Percentiles rank a stretch among this genome's conserved stretches.
phyloP scores from a whole-genome alignment of 495 filamentous ascomycete genomes.

The Neurospora tetrasperma region DNA sequence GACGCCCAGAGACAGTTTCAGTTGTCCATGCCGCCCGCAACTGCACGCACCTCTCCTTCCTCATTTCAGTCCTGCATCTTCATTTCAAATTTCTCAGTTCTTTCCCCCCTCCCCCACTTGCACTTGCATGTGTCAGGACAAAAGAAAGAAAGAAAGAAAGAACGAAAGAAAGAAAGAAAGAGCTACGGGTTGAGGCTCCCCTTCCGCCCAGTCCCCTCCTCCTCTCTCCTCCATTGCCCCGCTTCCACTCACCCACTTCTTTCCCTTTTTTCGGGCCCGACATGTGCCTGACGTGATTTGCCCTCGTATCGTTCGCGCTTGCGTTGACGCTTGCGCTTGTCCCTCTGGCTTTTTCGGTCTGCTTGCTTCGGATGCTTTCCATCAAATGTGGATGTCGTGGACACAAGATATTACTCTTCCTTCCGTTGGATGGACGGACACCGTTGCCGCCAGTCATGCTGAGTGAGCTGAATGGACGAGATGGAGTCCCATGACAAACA shows the following conservation, averaged over 20 bases:
- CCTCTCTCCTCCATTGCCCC: background rate
- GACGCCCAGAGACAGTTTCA: background rate
- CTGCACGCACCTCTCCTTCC: background rate
- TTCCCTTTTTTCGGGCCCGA: conserved; percentile 4
- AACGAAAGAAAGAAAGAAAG: background rate
- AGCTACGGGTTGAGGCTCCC: background rate
- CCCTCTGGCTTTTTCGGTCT: background rate
- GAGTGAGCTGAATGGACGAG: background rate
- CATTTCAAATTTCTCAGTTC: background rate
- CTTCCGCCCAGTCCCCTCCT: background rate
- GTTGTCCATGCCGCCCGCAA: background rate
- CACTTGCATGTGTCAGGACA: background rate
- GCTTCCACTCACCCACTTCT: background rate
- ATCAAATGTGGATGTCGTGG: background rate
- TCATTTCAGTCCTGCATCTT: background rate
- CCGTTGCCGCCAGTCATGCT: background rate
- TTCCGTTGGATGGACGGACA: background rate
- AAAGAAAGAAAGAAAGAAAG: background rate
- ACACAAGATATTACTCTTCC: background rate
- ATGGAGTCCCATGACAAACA: background rate
- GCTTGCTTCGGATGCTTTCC: background rate
- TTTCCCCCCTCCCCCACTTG: background rate
- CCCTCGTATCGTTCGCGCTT: background rate
- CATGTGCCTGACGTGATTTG: conserved; percentile 16
- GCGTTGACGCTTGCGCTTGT: background rate